Conservation (phyloP, 306 rosid genomes). For the Prosopis cineraria region DNA sequence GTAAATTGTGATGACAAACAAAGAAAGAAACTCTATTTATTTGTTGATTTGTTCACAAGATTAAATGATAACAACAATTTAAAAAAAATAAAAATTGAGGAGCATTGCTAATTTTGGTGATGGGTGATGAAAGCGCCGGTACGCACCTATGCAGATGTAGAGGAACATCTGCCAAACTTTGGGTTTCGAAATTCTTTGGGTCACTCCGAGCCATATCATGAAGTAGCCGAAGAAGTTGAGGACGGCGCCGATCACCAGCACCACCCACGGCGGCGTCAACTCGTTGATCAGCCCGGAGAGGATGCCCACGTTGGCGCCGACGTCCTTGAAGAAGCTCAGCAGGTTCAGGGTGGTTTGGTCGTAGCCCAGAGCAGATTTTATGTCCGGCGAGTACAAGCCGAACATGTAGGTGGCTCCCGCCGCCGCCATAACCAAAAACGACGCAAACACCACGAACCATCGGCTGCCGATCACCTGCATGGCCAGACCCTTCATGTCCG, state of each 20-base stretch:
- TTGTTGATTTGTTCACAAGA: too few relatives aligned
- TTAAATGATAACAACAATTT: neutral
- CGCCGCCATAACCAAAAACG: slow-evolving; percentile 72
- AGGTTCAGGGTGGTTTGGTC: slow-evolving; percentile 85
- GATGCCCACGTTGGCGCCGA: slow-evolving; percentile 76
- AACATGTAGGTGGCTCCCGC: slow-evolving; percentile 91
- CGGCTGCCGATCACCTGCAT: slow-evolving; percentile 60
- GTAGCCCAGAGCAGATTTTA: slow-evolving; percentile 59
- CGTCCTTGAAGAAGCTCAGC: slow-evolving; percentile 83
- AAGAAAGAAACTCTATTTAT: too few relatives aligned
- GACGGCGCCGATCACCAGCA: slow-evolving; percentile 48
- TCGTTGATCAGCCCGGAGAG: slow-evolving; percentile 78
- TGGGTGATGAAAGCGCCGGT: neutral
- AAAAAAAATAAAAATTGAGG: neutral
- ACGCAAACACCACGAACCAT: slow-evolving; percentile 79
- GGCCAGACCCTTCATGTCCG: slow-evolving; percentile 36
- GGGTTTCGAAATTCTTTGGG: slow-evolving; percentile 46
- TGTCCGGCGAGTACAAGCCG: slow-evolving; percentile 64
- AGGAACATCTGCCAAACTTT: slow-evolving; percentile 70
- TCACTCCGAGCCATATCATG: slow-evolving; percentile 76
- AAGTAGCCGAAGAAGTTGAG: slow-evolving; percentile 76
- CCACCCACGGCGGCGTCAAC: slow-evolving; percentile 72
- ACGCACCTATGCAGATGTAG: slow-evolving; percentile 56
- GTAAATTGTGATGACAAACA: too few relatives aligned
- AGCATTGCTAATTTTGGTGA: neutral